These are phyloP conservation scores for Pichia sp. DNA, from an alignment of 1,139 yeast species.

Conservation along the genomic window DNA sequence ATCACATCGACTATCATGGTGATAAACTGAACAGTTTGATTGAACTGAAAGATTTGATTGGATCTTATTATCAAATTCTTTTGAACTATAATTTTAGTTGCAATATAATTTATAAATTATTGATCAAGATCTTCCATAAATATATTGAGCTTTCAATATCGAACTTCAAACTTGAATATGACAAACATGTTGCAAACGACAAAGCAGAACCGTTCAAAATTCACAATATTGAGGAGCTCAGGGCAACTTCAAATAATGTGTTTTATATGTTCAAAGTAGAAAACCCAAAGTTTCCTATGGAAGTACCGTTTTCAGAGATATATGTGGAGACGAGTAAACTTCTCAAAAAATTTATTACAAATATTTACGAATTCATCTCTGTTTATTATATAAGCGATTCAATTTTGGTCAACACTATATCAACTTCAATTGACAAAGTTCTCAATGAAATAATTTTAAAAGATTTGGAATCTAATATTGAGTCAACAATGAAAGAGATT, in stretches of 20 bases:
- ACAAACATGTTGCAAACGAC: too few species aligned
- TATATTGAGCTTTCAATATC: constrained; percentile 49
- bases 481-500: constrained; percentile 77
- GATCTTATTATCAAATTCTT: constrained; percentile 68
- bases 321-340: constrained; percentile 82
- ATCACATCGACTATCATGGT: constrained; percentile 25
- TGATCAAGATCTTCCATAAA: constrained; percentile 51
- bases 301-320: constrained; percentile 81
- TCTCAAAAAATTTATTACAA: constrained; percentile 55
- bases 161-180: constrained; percentile 36
- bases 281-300: constrained; percentile 52
- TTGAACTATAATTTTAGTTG: constrained; percentile 63
- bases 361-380: constrained; percentile 53
- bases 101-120: constrained; percentile 51
- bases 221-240: constrained; percentile 37
- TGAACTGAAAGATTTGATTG: constrained; percentile 50
- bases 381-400: constrained; percentile 52
- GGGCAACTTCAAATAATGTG: constrained; percentile 45
- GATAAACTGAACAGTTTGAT: constrained; percentile 30
- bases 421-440: constrained; percentile 59
- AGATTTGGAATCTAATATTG: constrained; percentile 57
- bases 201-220: constrained; percentile 59
- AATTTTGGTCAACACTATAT: constrained; percentile 41
- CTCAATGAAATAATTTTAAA: constrained; percentile 63
- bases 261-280: constrained; percentile 46